Base-by-base conservation (phyloP, 2,329 filamentous ascomycete genomes). In the Fusarium circinatum region DNA sequence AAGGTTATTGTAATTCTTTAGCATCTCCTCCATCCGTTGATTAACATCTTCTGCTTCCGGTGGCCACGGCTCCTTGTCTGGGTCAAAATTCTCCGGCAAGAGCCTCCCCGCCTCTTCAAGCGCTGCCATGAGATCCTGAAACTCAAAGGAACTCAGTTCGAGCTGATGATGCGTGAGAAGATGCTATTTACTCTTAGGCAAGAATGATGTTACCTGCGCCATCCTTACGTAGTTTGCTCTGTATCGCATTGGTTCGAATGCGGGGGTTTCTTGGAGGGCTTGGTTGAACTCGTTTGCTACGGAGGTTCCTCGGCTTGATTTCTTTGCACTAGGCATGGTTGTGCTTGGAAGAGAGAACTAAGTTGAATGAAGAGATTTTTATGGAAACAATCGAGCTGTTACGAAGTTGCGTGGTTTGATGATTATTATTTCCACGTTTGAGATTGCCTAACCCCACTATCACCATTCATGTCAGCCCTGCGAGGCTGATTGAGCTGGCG, bases 241-340 rank as follows among this genome's bases (percentile, higher is more conserved):
- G 12, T 52, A 61, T 7, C 52, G 57, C 69, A 73, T 73, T 7
- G 42, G 51, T 24, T 73, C 69, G 10, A 66, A 58, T 6, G 34
- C 69, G 11, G 47, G 49, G 5, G 52, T 62, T 20, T 39, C 17
- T 11, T 44, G 41, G 9, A 62, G 18, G 11, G 14, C 8, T 11
- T 70, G 54, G 28, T 42, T 45, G 12, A 73, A 70, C 6, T 73
- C 48, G 11, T 5, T 48, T 6, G 60, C 70, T 8, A 57, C n/a
- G 3, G 59, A 56, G 2, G 36, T 24, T 4, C 60, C 36, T 18
- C 22, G 22, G 8, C 12, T 18, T 1, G 52, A 15, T 15, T 57
- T 57, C 2, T 38, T 67, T 8, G 65, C 28, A 5, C 6, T 39
- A 3, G 48, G 2, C 71, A 74, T 74, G 8, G 10, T 1, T 30